Evolutionary conservation across 345 rosid species (phyloP).

Genomic region (Euphorbia peplus): DNA sequence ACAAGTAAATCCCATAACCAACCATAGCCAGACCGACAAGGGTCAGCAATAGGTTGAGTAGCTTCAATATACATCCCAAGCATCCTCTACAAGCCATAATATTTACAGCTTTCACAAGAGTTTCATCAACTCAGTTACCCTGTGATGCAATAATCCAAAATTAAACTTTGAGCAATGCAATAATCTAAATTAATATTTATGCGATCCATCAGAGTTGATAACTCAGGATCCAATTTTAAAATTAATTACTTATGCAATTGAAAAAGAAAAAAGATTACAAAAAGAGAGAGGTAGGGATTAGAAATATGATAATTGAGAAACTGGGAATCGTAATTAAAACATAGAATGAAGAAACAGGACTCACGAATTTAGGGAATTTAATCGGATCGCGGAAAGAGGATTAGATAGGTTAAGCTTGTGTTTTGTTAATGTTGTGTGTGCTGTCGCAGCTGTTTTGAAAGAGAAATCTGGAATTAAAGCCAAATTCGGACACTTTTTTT

Average conservation of each 20-base stretch:
- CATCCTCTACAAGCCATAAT: constrained; percentile 81
- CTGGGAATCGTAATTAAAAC: not conserved
- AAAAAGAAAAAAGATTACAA: not conserved
- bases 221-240: too few species aligned
- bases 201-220: too few species aligned
- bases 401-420: too few species aligned
- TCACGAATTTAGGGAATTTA: constrained; percentile 10
- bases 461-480: too few species aligned
- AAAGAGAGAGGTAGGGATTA: not conserved
- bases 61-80: constrained; percentile 77
- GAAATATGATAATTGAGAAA: not conserved
- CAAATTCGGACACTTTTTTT: not conserved
- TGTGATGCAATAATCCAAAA: constrained; percentile 24
- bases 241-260: too few species aligned
- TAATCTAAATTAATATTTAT: not conserved
- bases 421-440: not conserved
- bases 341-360: constrained; percentile 2
- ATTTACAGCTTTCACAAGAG: constrained; percentile 11
- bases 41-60: constrained; percentile 74
- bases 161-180: not conserved
- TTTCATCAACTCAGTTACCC: constrained; percentile 26
- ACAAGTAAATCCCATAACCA: constrained; percentile 95
- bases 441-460: too few species aligned
- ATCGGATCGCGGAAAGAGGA: not conserved
- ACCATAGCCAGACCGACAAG: constrained; percentile 80